Percentiles rank a stretch among this genome's conserved stretches.
Evolutionary conservation across 441 rosid genomes (phyloP).

Genomic region (Erysimum cheiri): DNA sequence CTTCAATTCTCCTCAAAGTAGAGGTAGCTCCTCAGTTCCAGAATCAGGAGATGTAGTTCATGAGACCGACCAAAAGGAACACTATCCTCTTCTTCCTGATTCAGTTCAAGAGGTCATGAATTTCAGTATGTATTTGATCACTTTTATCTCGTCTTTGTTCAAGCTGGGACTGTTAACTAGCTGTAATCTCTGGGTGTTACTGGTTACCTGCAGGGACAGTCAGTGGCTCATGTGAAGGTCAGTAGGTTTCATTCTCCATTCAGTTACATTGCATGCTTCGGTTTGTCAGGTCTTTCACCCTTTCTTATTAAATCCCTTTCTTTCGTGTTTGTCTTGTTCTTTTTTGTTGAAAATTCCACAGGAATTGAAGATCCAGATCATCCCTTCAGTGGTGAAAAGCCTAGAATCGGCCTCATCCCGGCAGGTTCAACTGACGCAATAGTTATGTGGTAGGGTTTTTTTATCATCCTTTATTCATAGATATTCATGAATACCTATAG

Average conservation of each 20-base stretch:
- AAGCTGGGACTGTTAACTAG: slow-evolving; percentile 30
- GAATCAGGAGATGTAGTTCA: slow-evolving; percentile 46
- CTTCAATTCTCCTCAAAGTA: slow-evolving; percentile 49
- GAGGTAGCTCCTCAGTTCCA: slow-evolving; percentile 45
- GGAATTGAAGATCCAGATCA: slow-evolving; percentile 55
- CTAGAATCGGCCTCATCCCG: slow-evolving; percentile 88
- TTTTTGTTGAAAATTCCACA: slow-evolving; percentile 37
- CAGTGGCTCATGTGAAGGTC: slow-evolving; percentile 54
- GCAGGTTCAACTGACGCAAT: slow-evolving; percentile 96
- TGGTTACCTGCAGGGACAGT: slow-evolving; percentile 50
- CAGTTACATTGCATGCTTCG: slow-evolving; percentile 16
- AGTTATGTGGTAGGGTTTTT: slow-evolving; percentile 70
- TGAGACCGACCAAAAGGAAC: slow-evolving; percentile 56
- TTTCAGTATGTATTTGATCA: slow-evolving; percentile 49
- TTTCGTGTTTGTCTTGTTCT: slow-evolving; percentile 28
- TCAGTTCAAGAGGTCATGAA: slow-evolving; percentile 46
- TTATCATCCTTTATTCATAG: slow-evolving; percentile 7
- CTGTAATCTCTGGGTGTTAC: slow-evolving; percentile 36
- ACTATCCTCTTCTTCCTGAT: slow-evolving; percentile 58
- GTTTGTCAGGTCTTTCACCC: background rate
- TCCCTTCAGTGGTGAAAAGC: slow-evolving; percentile 51
- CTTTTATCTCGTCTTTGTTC: slow-evolving; percentile 34
- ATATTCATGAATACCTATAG: too few species aligned
- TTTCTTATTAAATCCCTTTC: background rate
- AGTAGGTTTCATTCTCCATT: slow-evolving; percentile 36